Conservation (phyloP, 495 filamentous ascomycete genomes). For the Thermothielavioides terrestris region DNA sequence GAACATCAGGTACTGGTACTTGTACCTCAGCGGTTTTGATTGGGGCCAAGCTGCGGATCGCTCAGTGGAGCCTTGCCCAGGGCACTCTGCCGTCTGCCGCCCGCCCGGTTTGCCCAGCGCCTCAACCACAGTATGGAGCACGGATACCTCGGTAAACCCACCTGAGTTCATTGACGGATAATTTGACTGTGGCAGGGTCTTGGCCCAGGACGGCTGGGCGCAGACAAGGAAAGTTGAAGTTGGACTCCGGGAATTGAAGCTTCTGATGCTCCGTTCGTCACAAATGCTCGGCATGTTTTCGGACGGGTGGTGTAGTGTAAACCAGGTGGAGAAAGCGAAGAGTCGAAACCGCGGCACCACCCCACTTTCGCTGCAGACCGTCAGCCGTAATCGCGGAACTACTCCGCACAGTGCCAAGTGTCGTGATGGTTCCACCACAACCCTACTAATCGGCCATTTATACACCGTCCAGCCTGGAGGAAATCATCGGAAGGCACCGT, state of each 20-base stretch:
- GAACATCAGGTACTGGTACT: slow-evolving; percentile 15
- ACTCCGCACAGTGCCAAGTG: slow-evolving; percentile 2
- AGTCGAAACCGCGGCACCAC: neutral
- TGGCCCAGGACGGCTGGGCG: slow-evolving; percentile 8
- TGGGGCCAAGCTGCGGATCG: slow-evolving; percentile 7
- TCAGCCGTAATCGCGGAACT: slow-evolving; percentile 4
- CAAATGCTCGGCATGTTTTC: too few relatives aligned
- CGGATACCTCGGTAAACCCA: too few relatives aligned
- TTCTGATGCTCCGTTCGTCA: too few relatives aligned
- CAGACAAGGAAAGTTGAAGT: slow-evolving; percentile 3
- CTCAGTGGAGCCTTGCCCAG: slow-evolving; percentile 9
- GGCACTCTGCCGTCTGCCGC: slow-evolving; percentile 28
- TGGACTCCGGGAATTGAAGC: neutral
- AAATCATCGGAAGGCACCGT: too few relatives aligned
- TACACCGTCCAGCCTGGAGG: too few relatives aligned
- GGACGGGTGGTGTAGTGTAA: too few relatives aligned
- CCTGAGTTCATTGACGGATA: too few relatives aligned
- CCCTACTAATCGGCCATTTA: too few relatives aligned
- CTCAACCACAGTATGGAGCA: too few relatives aligned
- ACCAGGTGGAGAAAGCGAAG: too few relatives aligned
- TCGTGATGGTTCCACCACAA: slow-evolving; percentile 7
- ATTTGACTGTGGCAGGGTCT: too few relatives aligned
- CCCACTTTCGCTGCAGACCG: slow-evolving; percentile 4
- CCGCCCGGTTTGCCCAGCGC: slow-evolving; percentile 12
- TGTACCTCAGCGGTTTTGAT: slow-evolving; percentile 8